Percentiles rank a stretch among this genome's conserved stretches.
These are phyloP conservation scores for Blastomyces gilchristii DNA, from an alignment of 2,329 filamentous ascomycete genomes.

Conservation along the genomic window DNA sequence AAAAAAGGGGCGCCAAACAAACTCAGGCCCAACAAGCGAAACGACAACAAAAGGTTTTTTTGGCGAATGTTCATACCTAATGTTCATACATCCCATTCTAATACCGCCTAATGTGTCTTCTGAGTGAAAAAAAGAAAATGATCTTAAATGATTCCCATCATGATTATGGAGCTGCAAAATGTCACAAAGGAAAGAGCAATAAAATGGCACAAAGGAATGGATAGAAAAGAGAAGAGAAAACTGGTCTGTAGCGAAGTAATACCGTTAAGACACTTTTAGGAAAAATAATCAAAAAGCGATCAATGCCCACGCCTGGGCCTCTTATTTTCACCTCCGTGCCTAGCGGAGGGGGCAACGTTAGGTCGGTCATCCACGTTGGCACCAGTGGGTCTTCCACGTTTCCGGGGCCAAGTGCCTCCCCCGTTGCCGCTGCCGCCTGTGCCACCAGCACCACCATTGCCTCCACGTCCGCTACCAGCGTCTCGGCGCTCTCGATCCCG, in stretches of 20 bases:
- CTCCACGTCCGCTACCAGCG: conserved; percentile 7
- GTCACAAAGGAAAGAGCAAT: background rate
- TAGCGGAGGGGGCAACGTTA: conserved; percentile 7
- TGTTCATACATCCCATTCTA: background rate
- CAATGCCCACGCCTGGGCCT: conserved; percentile 20
- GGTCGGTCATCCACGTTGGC: conserved; percentile 11
- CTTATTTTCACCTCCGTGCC: conserved; percentile 16
- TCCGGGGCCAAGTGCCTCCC: conserved; percentile 15
- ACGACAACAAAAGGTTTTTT: background rate
- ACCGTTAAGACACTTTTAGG: background rate
- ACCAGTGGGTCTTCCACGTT: conserved; percentile 13
- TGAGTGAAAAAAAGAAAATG: background rate
- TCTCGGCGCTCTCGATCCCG: conserved; percentile 11
- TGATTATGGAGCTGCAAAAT: background rate
- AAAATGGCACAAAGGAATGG: conserved; percentile 18
- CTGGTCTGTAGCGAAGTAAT: background rate
- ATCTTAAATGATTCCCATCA: background rate
- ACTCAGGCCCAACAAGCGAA: background rate
- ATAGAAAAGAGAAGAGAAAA: conserved; percentile 10
- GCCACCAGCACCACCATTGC: conserved; percentile 7
- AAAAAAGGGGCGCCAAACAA: background rate
- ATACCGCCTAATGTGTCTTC: background rate
- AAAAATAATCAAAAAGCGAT: background rate
- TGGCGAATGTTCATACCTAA: background rate
- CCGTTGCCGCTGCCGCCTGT: background rate